Conservation (phyloP, 148 eudicot genomes). For the Rhododendron mucronatum region DNA sequence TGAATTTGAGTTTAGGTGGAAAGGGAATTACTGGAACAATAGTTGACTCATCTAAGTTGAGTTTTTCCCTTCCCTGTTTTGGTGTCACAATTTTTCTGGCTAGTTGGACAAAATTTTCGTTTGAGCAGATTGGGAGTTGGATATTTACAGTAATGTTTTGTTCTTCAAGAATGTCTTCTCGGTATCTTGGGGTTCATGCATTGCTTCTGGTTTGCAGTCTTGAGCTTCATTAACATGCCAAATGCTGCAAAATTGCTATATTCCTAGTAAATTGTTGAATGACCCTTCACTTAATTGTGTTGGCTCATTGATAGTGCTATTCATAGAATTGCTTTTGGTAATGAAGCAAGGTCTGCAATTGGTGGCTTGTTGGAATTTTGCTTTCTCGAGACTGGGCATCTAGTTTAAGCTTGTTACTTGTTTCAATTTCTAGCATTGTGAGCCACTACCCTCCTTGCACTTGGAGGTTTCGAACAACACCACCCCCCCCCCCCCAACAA, state of each 20-base stretch:
- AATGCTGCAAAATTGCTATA: neutral
- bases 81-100: neutral
- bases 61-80: neutral
- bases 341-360: neutral
- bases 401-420: neutral
- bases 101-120: slow-evolving; percentile 17
- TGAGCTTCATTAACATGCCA: neutral
- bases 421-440: neutral
- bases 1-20: neutral
- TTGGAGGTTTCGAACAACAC: neutral
- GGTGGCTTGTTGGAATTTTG: neutral
- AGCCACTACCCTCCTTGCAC: neutral
- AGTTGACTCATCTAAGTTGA: neutral
- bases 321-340: neutral
- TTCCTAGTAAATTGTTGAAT: neutral
- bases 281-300: neutral
- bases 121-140: neutral
- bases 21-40: slow-evolving; percentile 1
- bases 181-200: neutral
- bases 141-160: neutral
- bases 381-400: neutral
- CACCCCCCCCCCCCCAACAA: no score
- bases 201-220: neutral
- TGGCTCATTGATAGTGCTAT: neutral
- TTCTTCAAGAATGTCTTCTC: neutral